phyloP scores from a whole-genome alignment of 2,329 filamentous ascomycete genomes.

The Venturia oleaginea region DNA sequence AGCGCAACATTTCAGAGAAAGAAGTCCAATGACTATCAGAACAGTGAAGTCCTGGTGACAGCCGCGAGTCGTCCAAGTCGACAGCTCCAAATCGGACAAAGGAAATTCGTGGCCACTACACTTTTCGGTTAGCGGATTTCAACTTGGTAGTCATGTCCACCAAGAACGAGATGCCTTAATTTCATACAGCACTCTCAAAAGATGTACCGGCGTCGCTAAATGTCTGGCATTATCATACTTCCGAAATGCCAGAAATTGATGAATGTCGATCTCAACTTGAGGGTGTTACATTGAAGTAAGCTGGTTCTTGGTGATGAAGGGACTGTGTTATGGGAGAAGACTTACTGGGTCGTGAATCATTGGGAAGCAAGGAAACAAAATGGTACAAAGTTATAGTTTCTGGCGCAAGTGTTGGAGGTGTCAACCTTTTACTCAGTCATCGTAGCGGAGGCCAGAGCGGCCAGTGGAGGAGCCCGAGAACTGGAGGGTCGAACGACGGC shows the following conservation, averaged over 20 bases:
- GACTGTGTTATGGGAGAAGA: background rate
- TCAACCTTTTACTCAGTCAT: background rate
- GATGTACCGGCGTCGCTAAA: background rate
- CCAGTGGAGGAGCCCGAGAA: background rate
- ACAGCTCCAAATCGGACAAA: background rate
- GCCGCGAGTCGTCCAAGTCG: background rate
- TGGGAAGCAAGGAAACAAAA: background rate
- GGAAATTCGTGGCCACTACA: background rate
- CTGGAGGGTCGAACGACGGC: background rate
- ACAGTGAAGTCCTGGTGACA: background rate
- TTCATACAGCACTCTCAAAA: background rate
- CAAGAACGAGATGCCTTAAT: background rate
- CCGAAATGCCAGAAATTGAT: background rate
- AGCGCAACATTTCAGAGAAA: background rate
- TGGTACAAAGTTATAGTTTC: background rate
- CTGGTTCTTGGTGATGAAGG: no score
- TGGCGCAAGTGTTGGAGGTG: background rate
- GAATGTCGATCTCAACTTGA: background rate
- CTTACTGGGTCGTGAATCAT: background rate
- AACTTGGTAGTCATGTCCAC: background rate
- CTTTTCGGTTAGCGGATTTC: background rate
- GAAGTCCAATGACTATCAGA: slow-evolving; percentile 2
- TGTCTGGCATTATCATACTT: no score
- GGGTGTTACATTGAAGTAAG: background rate
- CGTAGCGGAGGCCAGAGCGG: background rate